Conservation (phyloP, 75 land plant genomes). For the Pinus albicaulis region DNA sequence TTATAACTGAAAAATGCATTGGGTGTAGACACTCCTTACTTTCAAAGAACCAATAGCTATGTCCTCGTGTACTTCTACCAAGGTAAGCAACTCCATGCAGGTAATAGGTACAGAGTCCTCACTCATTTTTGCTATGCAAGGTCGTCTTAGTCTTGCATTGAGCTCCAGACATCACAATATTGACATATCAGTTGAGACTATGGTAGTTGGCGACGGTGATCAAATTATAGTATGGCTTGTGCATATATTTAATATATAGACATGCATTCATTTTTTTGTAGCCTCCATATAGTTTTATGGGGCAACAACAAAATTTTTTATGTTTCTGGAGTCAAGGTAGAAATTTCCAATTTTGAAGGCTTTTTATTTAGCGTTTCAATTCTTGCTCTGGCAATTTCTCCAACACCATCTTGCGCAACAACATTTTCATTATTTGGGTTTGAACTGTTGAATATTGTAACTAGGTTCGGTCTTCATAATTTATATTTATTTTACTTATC, state of each 20-base stretch:
- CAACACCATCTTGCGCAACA: too few relatives aligned
- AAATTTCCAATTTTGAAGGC: too few relatives aligned
- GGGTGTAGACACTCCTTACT: slow-evolving; percentile 94
- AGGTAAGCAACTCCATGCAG: background rate
- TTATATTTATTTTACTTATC: too few relatives aligned
- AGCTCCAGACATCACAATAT: slow-evolving; percentile 71
- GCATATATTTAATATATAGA: slow-evolving; percentile 56
- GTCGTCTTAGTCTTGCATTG: slow-evolving; percentile 78
- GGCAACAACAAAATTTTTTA: background rate
- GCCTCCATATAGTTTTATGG: background rate
- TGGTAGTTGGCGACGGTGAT: slow-evolving; percentile 38
- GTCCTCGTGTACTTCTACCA: slow-evolving; percentile 11
- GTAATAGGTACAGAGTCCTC: slow-evolving; percentile 38
- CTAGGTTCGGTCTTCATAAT: too few relatives aligned
- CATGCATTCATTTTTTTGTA: background rate
- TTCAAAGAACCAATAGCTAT: slow-evolving; percentile 81
- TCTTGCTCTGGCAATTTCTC: too few relatives aligned
- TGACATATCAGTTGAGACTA: slow-evolving; percentile 79
- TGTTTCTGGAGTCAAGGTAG: background rate
- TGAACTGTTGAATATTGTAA: too few relatives aligned
- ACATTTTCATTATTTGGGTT: too few relatives aligned
- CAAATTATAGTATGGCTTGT: slow-evolving; percentile 55
- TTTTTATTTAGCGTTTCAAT: too few relatives aligned
- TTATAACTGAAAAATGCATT: slow-evolving; percentile 73
- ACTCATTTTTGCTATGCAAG: slow-evolving; percentile 43